Percentiles rank a stretch among this genome's conserved stretches.
Conservation (phyloP, 2,329 filamentous ascomycete species). For the Cladosporium sp. region DNA sequence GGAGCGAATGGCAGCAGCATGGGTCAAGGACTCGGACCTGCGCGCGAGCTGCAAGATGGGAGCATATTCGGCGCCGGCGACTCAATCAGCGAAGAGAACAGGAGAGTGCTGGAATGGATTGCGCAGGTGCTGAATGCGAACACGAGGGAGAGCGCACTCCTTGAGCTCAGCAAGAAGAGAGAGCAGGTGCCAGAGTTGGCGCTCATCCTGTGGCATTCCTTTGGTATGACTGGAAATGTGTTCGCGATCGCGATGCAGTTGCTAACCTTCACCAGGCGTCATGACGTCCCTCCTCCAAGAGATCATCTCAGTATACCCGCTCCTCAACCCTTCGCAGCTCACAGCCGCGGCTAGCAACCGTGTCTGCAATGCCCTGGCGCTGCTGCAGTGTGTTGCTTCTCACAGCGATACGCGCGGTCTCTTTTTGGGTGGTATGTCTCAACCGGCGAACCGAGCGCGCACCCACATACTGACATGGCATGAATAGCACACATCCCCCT, state of each 20-base stretch:
- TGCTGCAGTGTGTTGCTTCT: conserved; percentile 94
- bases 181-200: conserved; percentile 97
- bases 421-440: conserved; percentile 76
- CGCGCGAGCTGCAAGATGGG: conserved; percentile 22
- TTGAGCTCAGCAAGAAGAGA: conserved; percentile 97
- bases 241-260: not conserved
- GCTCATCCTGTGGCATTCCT: conserved; percentile 96
- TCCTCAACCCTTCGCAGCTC: conserved; percentile 93
- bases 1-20: conserved; percentile 17
- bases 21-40: conserved; percentile 14
- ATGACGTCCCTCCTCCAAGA: conserved; percentile 98
- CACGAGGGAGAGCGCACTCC: conserved; percentile 81
- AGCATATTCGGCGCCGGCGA: conserved; percentile 30
- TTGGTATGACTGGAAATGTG: conserved; percentile 60
- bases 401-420: conserved; percentile 94
- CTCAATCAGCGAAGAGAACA: conserved; percentile 69
- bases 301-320: conserved; percentile 97
- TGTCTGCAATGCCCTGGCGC: conserved; percentile 93
- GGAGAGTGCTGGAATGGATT: conserved; percentile 88
- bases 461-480: not conserved
- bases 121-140: conserved; percentile 84
- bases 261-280: conserved; percentile 60
- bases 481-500: conserved; percentile 85
- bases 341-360: conserved; percentile 96
- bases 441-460: not conserved